These are phyloP conservation scores for Eleusine coracana DNA, from an alignment of 176 grass and related monocot genomes.

Conservation along the genomic window DNA sequence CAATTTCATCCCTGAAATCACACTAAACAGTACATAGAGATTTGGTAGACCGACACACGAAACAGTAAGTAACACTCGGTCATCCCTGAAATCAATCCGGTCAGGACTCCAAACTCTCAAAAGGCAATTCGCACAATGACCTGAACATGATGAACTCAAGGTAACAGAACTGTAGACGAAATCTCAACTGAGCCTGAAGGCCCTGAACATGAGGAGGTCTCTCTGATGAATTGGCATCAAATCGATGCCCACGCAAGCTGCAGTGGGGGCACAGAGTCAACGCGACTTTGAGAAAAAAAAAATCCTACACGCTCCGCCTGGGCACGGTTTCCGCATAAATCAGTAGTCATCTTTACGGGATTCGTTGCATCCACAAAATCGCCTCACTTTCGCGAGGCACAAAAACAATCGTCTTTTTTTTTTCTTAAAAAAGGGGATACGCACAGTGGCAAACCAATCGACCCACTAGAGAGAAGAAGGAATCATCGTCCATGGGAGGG, in stretches of 20 bases:
- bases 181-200: background rate
- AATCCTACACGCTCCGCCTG: slow-evolving; percentile 9
- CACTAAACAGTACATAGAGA: background rate
- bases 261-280: slow-evolving; percentile 32
- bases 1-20: slow-evolving; percentile 13
- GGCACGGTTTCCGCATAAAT: slow-evolving; percentile 26
- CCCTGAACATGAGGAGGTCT: background rate
- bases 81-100: background rate
- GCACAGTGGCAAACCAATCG: slow-evolving; percentile 16
- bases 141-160: background rate
- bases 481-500: too few species aligned
- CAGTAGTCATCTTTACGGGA: background rate
- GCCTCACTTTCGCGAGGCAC: background rate
- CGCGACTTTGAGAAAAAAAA: background rate
- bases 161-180: background rate
- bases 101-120: background rate
- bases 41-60: background rate
- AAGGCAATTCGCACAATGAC: background rate
- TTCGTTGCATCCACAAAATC: background rate
- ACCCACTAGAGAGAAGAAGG: background rate
- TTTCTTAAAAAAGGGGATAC: background rate
- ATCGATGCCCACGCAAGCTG: background rate
- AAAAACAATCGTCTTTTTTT: background rate
- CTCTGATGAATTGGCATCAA: background rate
- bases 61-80: background rate